Evolutionary conservation across 1,284 basidiomycete genomes (phyloP).

Genomic region (Microbotryum violaceum): DNA sequence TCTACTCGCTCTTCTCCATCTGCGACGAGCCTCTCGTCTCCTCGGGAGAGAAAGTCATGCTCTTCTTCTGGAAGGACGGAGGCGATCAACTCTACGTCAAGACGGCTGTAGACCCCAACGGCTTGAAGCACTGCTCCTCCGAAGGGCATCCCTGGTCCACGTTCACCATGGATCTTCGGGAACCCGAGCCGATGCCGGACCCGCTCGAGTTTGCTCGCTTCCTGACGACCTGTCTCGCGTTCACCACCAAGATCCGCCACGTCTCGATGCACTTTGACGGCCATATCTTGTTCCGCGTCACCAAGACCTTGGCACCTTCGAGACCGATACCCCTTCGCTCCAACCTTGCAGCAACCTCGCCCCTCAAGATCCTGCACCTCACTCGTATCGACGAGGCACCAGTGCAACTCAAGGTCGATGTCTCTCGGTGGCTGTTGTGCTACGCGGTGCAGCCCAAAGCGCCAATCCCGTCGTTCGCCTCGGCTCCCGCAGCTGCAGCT

Average conservation of each 20-base stretch:
- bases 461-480: not conserved
- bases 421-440: constrained; percentile 72
- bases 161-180: constrained; percentile 83
- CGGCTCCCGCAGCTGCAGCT: constrained; percentile 41
- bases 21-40: constrained; percentile 82
- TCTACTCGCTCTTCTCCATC: constrained; percentile 38
- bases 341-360: constrained; percentile 44
- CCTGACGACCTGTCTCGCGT: constrained; percentile 84
- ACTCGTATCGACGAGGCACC: constrained; percentile 59
- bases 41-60: constrained; percentile 59
- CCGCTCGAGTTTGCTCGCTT: constrained; percentile 55
- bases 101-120: constrained; percentile 18
- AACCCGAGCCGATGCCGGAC: constrained; percentile 70
- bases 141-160: constrained; percentile 63
- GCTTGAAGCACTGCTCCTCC: constrained; percentile 19
- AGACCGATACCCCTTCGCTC: constrained; percentile 54
- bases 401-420: constrained; percentile 70
- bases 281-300: constrained; percentile 57
- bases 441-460: constrained; percentile 18
- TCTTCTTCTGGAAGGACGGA: constrained; percentile 80
- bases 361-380: constrained; percentile 59
- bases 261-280: constrained; percentile 47
- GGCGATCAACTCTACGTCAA: constrained; percentile 52
- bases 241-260: constrained; percentile 73
- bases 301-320: constrained; percentile 59